phyloP scores from a whole-genome alignment of 164 flowering plant genomes.

The Vitis riparia region DNA sequence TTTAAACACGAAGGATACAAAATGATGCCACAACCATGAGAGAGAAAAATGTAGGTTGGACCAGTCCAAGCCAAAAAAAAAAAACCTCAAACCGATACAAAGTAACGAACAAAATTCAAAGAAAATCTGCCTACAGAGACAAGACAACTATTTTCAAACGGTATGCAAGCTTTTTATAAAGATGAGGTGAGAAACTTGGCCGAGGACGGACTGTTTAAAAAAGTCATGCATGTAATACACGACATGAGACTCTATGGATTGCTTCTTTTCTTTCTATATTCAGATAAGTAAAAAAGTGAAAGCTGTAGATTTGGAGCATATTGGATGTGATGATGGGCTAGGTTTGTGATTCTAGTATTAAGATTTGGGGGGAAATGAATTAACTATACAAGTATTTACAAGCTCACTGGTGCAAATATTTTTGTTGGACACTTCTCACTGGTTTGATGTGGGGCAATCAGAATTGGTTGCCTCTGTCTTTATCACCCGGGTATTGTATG shows the following conservation, averaged over 20 bases:
- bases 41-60: no score
- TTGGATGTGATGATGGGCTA: neutral
- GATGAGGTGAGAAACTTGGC: neutral
- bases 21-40: no score
- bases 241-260: neutral
- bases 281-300: no score
- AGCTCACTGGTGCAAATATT: slow-evolving; percentile 3
- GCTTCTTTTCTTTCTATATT: neutral
- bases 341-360: neutral
- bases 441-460: slow-evolving; percentile 28
- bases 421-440: slow-evolving; percentile 7
- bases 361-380: slow-evolving; percentile 13
- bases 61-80: no score
- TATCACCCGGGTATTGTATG: slow-evolving; percentile 89
- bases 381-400: slow-evolving; percentile 23
- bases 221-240: no score
- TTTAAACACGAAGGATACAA: no score
- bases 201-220: neutral
- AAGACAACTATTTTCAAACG: neutral
- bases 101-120: neutral
- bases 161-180: neutral
- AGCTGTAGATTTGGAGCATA: neutral
- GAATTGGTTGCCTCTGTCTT: slow-evolving; percentile 36
- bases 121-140: neutral
- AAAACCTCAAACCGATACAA: no score